phyloP scores from a whole-genome alignment of 2,329 filamentous ascomycete genomes.

The Hymenotorrendiella dingleyae region DNA sequence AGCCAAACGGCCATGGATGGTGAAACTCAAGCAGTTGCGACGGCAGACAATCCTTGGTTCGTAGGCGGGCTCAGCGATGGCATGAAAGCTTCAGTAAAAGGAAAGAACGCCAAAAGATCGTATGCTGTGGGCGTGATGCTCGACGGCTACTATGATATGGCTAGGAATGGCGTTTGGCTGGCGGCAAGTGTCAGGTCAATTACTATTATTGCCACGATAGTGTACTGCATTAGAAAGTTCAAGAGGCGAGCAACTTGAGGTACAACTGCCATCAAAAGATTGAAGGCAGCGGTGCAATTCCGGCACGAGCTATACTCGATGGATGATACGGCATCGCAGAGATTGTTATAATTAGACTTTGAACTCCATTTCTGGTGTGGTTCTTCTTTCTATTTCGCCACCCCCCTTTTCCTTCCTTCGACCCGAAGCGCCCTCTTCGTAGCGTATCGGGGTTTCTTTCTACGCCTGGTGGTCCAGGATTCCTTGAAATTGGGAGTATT shows the following conservation, averaged over 20 bases:
- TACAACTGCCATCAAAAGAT: too few species aligned
- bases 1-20: conserved; percentile 27
- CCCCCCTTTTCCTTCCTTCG: too few species aligned
- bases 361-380: too few species aligned
- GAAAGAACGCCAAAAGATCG: conserved; percentile 16
- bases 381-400: too few species aligned
- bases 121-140: conserved; percentile 28
- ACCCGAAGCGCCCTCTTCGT: too few species aligned
- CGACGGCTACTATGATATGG: conserved; percentile 30
- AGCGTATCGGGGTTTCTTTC: too few species aligned
- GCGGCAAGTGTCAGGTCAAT: conserved; percentile 18
- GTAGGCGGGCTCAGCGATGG: conserved; percentile 17
- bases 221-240: conserved; percentile 2
- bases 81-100: conserved; percentile 10
- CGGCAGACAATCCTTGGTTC: conserved; percentile 19
- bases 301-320: too few species aligned
- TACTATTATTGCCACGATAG: conserved; percentile 1
- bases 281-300: too few species aligned
- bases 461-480: too few species aligned
- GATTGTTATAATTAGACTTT: too few species aligned
- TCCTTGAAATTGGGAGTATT: too few species aligned
- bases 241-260: conserved; percentile 1
- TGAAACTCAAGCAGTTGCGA: conserved; percentile 22
- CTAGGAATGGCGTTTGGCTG: conserved; percentile 25
- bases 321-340: too few species aligned